Base-by-base conservation (phyloP, 345 rosid species). In the Boechera retrofracta region DNA sequence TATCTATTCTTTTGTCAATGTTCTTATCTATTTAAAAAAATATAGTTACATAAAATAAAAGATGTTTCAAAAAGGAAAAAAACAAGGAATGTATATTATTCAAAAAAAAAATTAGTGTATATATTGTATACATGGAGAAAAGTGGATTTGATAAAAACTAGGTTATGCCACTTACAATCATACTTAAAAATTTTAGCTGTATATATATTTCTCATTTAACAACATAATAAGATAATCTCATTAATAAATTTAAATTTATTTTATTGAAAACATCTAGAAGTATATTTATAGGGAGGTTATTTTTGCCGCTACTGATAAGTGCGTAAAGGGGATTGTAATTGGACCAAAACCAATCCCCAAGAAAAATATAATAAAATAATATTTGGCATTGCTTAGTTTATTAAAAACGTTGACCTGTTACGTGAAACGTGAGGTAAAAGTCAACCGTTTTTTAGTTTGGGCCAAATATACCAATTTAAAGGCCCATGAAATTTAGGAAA, bases 1-100 rank as follows among this genome's bases (percentile, higher is more conserved):
- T 71, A 71, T 70, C 76, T 64, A 54, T 44, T 33, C 15, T 41
- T 52, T 63, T 70, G 71, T 35, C 26, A 35, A 36, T 54, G 69
- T 52, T 42, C 49, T 76, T 69, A 52, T 76, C 79, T 51, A 21
- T 68, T 49, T 7, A 11, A 11, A 35, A 42, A 42, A 66, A 4
- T 44, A 55, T 33, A 56, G 66, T 65, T 45, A 53, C 32, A 10
- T 15, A 1, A 10, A 39, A 4, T 15, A 36, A 36, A 7, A 54
- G 3, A 26, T 47, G 15, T 21, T 49, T 10, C 13, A 53, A 62
- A 61, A 29, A 56, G 54, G 21, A 16, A 41, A 42, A 12, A 21
- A 35, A 39, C 1, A 36, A 36, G 10, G 44, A 39, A 7, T 39
- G 11, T 39, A 3, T 39, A 39, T 2, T 39, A 39, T 42, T 42